Conservation (phyloP, 108 stramenopile genomes). For the Mediolabrus comicus region DNA sequence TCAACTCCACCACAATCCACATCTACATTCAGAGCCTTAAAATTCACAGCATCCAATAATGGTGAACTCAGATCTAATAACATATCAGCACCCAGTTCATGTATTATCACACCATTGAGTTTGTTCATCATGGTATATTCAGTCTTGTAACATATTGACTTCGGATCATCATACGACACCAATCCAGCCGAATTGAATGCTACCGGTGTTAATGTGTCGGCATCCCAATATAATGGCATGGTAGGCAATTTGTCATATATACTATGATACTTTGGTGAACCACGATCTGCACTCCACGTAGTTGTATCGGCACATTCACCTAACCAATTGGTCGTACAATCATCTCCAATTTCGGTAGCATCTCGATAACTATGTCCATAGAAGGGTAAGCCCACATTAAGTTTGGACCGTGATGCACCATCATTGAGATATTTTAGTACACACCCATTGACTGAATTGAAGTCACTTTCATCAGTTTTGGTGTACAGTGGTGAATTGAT, state of each 20-base stretch:
- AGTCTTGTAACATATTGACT: slow-evolving; percentile 27
- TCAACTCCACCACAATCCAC: slow-evolving; percentile 13
- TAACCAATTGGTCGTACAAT: slow-evolving; percentile 12
- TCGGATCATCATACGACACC: slow-evolving; percentile 27
- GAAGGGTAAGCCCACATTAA: slow-evolving; percentile 32
- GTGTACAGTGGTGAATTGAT: slow-evolving; percentile 28
- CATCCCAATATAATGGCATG: slow-evolving; percentile 6
- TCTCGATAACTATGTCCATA: slow-evolving; percentile 24
- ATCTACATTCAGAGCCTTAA: slow-evolving; percentile 2
- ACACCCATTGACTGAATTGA: slow-evolving; percentile 17
- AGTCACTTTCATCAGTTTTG: background rate
- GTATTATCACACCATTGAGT: slow-evolving; percentile 14
- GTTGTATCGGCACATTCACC: slow-evolving; percentile 19
- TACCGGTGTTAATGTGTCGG: background rate
- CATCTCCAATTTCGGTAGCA: slow-evolving; percentile 15
- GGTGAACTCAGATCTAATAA: slow-evolving; percentile 18
- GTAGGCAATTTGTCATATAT: slow-evolving; percentile 10
- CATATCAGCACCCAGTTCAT: slow-evolving; percentile 21
- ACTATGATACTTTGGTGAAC: slow-evolving; percentile 19
- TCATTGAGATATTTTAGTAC: slow-evolving; percentile 11
- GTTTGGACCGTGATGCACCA: slow-evolving; percentile 22
- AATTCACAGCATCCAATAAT: slow-evolving; percentile 33
- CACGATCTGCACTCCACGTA: slow-evolving; percentile 26
- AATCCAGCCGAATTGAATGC: slow-evolving; percentile 12
- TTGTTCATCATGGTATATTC: slow-evolving; percentile 19